Conservation (phyloP, 805 yeast genomes). For the Candida nemodendra region DNA sequence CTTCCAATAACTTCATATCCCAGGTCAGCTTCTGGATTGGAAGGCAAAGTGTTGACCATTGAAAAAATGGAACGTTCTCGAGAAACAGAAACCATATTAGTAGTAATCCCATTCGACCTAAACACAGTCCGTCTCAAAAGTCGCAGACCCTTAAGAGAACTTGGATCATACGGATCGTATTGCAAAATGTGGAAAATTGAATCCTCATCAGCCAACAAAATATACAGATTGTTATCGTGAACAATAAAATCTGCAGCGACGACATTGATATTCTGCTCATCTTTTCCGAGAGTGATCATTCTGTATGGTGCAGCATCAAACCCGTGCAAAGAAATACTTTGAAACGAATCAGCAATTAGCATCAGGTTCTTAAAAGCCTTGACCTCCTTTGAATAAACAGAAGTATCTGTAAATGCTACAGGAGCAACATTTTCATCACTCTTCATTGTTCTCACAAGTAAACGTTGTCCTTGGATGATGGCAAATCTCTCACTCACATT, state of each 20-base stretch:
- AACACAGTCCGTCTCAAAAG: conserved; percentile 70
- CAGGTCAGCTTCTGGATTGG: conserved; percentile 30
- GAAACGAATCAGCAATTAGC: conserved; percentile 77
- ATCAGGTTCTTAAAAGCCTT: conserved; percentile 81
- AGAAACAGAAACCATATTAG: conserved; percentile 49
- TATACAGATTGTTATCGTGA: conserved; percentile 64
- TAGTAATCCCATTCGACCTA: conserved; percentile 60
- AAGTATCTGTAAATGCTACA: conserved; percentile 89
- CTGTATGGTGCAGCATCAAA: conserved; percentile 95
- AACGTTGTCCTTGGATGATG: conserved; percentile 82
- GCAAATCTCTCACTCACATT: conserved; percentile 82
- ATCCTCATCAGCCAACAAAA: conserved; percentile 67
- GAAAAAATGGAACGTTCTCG: conserved; percentile 32
- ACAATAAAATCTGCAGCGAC: conserved; percentile 74
- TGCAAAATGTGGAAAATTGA: conserved; percentile 69
- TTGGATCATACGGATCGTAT: conserved; percentile 90
- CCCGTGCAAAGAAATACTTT: conserved; percentile 77
- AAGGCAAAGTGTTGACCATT: conserved; percentile 29
- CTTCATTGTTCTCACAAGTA: conserved; percentile 75
- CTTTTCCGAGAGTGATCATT: conserved; percentile 76
- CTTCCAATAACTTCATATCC: conserved; percentile 67
- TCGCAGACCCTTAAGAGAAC: conserved; percentile 75
- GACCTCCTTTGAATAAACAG: conserved; percentile 73
- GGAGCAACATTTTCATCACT: conserved; percentile 79
- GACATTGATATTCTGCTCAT: conserved; percentile 60